Evolutionary conservation across 176 grass and related monocot genomes (phyloP).

Genomic region (Triticum timopheevii): DNA sequence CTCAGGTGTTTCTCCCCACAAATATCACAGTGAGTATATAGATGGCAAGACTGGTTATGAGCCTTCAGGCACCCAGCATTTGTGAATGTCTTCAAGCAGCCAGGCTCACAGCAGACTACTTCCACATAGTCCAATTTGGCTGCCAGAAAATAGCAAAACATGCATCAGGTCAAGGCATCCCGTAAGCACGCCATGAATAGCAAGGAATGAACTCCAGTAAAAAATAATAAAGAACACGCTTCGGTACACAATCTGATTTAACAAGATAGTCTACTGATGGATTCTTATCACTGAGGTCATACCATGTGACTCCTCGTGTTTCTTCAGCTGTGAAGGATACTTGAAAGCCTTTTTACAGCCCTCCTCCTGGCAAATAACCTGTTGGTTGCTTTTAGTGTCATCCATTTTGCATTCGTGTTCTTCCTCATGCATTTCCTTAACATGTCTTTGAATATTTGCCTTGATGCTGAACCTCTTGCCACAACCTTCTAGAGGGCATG

Average conservation of each 20-base stretch:
- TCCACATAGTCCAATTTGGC: slow-evolving; percentile 63
- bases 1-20: slow-evolving; percentile 60
- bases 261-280: not conserved
- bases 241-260: not conserved
- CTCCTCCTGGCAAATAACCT: slow-evolving; percentile 55
- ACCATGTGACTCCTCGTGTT: slow-evolving; percentile 73
- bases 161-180: not conserved
- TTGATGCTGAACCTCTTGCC: slow-evolving; percentile 57
- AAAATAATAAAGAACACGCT: not conserved
- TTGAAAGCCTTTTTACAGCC: slow-evolving; percentile 70
- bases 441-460: slow-evolving; percentile 56
- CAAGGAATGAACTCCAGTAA: not conserved
- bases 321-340: slow-evolving; percentile 66
- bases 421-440: slow-evolving; percentile 57
- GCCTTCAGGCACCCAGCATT: slow-evolving; percentile 51
- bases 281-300: not conserved
- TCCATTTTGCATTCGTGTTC: not conserved
- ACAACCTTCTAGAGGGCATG: slow-evolving; percentile 46
- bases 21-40: slow-evolving; percentile 40
- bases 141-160: slow-evolving; percentile 23
- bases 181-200: not conserved
- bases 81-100: slow-evolving; percentile 66
- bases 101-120: slow-evolving; percentile 61
- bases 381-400: slow-evolving; percentile 24
- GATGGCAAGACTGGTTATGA: slow-evolving; percentile 57